phyloP scores from a whole-genome alignment of 177 flowering plant genomes.

The Telopea speciosissima region DNA sequence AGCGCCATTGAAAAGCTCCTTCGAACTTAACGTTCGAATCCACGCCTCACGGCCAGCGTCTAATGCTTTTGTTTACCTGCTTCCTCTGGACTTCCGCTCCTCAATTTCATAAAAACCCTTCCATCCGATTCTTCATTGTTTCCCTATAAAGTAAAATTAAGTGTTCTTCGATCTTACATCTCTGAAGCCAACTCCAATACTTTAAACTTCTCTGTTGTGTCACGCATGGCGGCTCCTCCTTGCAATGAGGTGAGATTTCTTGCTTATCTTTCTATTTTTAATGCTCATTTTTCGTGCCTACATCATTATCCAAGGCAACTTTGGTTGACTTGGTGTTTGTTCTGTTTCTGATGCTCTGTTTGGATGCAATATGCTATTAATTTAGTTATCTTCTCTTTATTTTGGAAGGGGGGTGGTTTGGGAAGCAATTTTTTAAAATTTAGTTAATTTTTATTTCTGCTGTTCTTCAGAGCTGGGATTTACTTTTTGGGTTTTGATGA shows the following conservation, averaged over 20 bases:
- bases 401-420: too few relatives aligned
- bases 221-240: conserved; percentile 10
- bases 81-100: background rate
- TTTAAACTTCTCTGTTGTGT: background rate
- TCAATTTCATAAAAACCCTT: background rate
- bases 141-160: background rate
- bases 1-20: background rate
- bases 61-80: background rate
- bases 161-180: conserved; percentile 6
- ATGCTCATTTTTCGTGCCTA: too few relatives aligned
- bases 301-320: too few relatives aligned
- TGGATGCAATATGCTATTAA: too few relatives aligned
- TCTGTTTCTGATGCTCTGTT: too few relatives aligned
- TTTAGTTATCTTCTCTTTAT: too few relatives aligned
- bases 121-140: background rate
- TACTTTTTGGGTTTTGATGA: too few relatives aligned
- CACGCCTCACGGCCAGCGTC: too few relatives aligned
- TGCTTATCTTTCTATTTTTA: background rate
- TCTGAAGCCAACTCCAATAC: background rate
- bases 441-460: too few relatives aligned
- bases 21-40: conserved; percentile 5
- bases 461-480: too few relatives aligned
- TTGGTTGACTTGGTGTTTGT: too few relatives aligned
- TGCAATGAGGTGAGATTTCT: conserved; percentile 9
- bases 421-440: too few relatives aligned